Percentiles rank a stretch among this genome's conserved stretches.
These are phyloP conservation scores for Mycena rebaudengoi DNA, from an alignment of 768 basidiomycete species.

Conservation along the genomic window DNA sequence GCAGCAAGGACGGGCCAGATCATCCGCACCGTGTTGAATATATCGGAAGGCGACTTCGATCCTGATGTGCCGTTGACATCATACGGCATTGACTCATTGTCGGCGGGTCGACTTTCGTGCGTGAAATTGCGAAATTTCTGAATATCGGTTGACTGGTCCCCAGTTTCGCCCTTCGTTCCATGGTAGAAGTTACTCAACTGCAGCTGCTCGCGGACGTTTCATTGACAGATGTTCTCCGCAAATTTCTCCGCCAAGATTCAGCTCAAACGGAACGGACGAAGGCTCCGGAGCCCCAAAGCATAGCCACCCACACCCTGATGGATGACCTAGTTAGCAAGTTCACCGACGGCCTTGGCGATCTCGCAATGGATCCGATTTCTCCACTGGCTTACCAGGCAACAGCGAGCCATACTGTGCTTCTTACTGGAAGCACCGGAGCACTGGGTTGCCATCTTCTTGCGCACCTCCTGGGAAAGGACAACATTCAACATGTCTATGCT, in stretches of 20 bases:
- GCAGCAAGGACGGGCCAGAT: constrained; percentile 24
- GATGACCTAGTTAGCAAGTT: no score
- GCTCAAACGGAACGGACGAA: background rate
- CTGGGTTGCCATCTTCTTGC: background rate
- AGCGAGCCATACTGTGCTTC: no score
- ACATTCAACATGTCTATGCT: background rate
- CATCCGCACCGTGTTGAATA: constrained; percentile 30
- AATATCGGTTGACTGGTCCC: background rate
- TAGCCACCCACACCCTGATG: no score
- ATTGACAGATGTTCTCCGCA: background rate
- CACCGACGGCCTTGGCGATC: no score
- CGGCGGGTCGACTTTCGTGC: constrained; percentile 7
- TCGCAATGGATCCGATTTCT: no score
- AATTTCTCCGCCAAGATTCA: background rate
- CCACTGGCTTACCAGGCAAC: no score
- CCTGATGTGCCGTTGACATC: constrained; percentile 48
- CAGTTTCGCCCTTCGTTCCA: background rate
- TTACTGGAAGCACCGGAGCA: background rate
- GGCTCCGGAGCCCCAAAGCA: background rate
- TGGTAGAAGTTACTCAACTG: constrained; percentile 3
- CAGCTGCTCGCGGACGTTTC: constrained; percentile 9
- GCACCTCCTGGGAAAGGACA: background rate
- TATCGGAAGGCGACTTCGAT: constrained; percentile 43
- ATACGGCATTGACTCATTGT: constrained; percentile 39
- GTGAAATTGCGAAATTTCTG: no score